A percentile compares a stretch with the other conserved stretches of the same genome.
These are phyloP conservation scores for Globisporangium uncinulatum DNA, from an alignment of 352 stramenopile species.

Conservation along the genomic window DNA sequence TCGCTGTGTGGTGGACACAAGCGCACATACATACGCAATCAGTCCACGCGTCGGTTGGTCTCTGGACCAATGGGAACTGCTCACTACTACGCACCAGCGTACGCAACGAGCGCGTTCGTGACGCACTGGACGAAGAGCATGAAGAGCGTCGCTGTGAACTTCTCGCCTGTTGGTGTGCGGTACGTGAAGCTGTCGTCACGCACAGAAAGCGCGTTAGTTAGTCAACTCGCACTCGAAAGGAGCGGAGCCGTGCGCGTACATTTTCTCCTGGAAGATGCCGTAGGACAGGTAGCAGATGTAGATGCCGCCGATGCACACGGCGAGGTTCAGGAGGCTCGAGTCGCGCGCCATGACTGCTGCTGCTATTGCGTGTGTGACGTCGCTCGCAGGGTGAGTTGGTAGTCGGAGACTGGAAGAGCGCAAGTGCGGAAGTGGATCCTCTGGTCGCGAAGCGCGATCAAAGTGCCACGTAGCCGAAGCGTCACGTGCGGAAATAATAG, in stretches of 20 bases:
- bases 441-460: no score
- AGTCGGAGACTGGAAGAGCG: not conserved
- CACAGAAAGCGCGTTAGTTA: not conserved
- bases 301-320: slow-evolving; percentile 85
- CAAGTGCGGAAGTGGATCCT: no score
- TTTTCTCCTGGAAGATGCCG: slow-evolving; percentile 93
- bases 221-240: not conserved
- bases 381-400: not conserved
- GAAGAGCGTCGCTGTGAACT: slow-evolving; percentile 90
- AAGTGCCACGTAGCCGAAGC: no score
- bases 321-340: slow-evolving; percentile 76
- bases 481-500: no score
- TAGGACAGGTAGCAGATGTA: slow-evolving; percentile 92
- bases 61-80: not conserved
- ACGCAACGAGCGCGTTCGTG: slow-evolving; percentile 85
- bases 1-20: slow-evolving; percentile 23
- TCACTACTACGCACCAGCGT: slow-evolving; percentile 28
- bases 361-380: not conserved
- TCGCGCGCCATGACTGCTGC: slow-evolving; percentile 26
- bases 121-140: slow-evolving; percentile 92
- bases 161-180: slow-evolving; percentile 66
- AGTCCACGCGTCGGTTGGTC: not conserved
- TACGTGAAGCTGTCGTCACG: slow-evolving; percentile 73
- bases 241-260: slow-evolving; percentile 46
- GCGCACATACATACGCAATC: not conserved